Evolutionary conservation across 192 early-diverging fungal species (phyloP).

Genomic region (Backusella psychrophila): DNA sequence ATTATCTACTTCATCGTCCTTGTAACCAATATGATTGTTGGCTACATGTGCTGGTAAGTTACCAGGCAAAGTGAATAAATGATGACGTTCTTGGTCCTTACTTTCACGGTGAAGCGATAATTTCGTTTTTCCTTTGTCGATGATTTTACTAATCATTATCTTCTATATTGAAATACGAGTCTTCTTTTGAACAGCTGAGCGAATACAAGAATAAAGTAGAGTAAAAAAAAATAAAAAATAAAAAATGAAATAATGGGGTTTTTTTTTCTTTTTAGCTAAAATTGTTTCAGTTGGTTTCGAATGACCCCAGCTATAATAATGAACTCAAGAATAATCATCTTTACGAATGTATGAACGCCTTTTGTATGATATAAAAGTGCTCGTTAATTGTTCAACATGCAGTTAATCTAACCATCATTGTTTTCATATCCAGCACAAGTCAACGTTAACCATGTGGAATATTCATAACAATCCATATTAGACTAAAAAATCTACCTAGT

Average conservation of each 20-base stretch:
- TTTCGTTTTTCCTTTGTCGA: slow-evolving; percentile 16
- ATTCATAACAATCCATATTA: neutral
- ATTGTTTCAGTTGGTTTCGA: slow-evolving; percentile 11
- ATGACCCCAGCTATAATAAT: neutral
- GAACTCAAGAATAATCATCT: neutral
- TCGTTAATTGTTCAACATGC: neutral
- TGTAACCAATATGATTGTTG: neutral
- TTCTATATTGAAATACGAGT: neutral
- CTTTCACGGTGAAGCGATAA: slow-evolving; percentile 4
- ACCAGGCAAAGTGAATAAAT: neutral
- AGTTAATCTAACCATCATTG: neutral
- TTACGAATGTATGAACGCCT: neutral
- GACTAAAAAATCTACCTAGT: neutral
- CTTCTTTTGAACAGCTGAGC: neutral
- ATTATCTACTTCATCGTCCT: neutral
- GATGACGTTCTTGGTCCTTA: neutral
- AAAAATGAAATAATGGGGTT: neutral
- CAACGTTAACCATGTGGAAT: neutral
- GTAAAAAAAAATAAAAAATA: neutral
- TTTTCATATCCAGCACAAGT: neutral
- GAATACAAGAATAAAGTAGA: no score
- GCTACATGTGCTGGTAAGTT: neutral
- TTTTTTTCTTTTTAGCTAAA: neutral
- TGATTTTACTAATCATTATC: slow-evolving; percentile 16
- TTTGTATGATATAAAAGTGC: neutral